Percentiles rank a stretch among this genome's conserved stretches.
phyloP scores from a whole-genome alignment of 306 rosid genomes.

The Boehmeria nivea region DNA sequence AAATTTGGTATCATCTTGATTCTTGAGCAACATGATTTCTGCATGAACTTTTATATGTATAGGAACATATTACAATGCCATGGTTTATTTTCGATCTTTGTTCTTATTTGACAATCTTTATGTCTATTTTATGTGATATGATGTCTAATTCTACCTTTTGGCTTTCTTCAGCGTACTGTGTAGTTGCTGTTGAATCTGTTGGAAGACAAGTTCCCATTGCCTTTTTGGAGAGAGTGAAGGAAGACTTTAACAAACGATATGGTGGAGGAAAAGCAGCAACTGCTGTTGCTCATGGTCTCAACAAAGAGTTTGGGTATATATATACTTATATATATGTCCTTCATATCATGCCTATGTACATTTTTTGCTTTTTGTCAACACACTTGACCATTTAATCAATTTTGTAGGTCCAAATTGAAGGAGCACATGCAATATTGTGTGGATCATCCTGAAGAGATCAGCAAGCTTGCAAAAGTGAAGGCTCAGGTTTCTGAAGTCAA shows the following conservation, averaged over 20 bases:
- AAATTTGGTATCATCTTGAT: too few relatives aligned
- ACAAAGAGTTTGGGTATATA: constrained; percentile 81
- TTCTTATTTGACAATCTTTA: neutral
- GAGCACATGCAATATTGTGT: constrained; percentile 91
- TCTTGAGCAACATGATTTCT: too few relatives aligned
- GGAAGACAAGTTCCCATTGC: constrained; percentile 93
- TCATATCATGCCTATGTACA: neutral
- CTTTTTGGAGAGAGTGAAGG: constrained; percentile 74
- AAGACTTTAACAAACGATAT: constrained; percentile 75
- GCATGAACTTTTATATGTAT: too few relatives aligned
- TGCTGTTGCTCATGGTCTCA: constrained; percentile 54
- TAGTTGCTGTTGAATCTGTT: constrained; percentile 76
- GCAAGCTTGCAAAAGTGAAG: constrained; percentile 92
- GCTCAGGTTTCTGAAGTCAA: constrained; percentile 98
- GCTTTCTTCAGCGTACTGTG: constrained; percentile 70
- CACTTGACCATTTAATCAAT: constrained; percentile 5
- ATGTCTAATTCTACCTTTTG: constrained; percentile 13
- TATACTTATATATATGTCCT: constrained; percentile 10
- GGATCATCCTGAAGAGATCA: constrained; percentile 96
- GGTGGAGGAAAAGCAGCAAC: constrained; percentile 87
- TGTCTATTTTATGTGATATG: neutral
- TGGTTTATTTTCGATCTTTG: too few relatives aligned
- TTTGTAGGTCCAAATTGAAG: constrained; percentile 68
- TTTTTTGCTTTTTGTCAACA: neutral
- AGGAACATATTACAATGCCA: too few relatives aligned